phyloP scores from a whole-genome alignment of 257 asterid species.

The Capsicum baccatum region DNA sequence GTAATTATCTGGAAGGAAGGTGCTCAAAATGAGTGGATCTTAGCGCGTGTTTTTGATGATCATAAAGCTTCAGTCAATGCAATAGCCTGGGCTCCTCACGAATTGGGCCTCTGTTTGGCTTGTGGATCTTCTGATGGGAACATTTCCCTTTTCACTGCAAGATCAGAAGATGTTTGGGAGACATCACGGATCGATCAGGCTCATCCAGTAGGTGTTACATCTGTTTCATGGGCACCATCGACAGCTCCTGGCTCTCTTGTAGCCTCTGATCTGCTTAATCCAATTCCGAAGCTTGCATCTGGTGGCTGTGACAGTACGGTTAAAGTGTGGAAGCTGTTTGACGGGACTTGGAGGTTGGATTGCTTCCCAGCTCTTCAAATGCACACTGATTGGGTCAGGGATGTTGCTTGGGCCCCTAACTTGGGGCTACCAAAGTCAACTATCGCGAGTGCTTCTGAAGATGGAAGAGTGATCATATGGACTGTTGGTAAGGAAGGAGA shows the following conservation, averaged over 20 bases:
- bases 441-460: conserved; percentile 69
- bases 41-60: conserved; percentile 57
- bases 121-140: conserved; percentile 81
- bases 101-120: conserved; percentile 65
- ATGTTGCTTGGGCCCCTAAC: conserved; percentile 78
- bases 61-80: conserved; percentile 78
- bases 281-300: conserved; percentile 63
- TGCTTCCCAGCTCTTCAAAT: conserved; percentile 68
- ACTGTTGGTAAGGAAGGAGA: conserved; percentile 57
- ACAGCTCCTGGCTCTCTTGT: conserved; percentile 65
- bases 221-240: conserved; percentile 77
- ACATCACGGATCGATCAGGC: conserved; percentile 66
- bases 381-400: conserved; percentile 77
- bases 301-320: conserved; percentile 77
- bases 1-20: conserved; percentile 80
- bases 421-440: conserved; percentile 73
- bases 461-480: conserved; percentile 68
- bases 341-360: conserved; percentile 69
- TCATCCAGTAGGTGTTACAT: conserved; percentile 75
- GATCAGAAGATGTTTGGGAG: conserved; percentile 73
- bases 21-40: conserved; percentile 64
- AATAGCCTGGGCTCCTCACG: conserved; percentile 82
- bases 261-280: conserved; percentile 46
- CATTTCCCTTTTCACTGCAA: conserved; percentile 60
- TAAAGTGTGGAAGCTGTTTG: conserved; percentile 68